A percentile compares a stretch with the other conserved stretches of the same genome.
phyloP scores from a whole-genome alignment of 371 early-diverging fungal genomes.

The Apophysomyces elegans region DNA sequence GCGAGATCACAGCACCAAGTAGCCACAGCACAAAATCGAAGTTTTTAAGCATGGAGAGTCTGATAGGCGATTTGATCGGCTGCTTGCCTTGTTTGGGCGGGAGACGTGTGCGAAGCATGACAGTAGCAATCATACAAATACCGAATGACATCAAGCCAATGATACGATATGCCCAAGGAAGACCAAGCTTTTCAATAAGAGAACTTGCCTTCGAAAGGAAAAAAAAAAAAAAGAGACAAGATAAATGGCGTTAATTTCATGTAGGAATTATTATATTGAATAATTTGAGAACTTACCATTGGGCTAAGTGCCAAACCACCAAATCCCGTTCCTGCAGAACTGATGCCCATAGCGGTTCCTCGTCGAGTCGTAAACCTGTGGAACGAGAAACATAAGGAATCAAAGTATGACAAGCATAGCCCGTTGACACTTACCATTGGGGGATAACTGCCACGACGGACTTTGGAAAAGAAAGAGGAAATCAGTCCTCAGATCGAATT shows the following conservation, averaged over 20 bases:
- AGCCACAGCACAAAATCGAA: conserved; percentile 36
- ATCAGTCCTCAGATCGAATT: background rate
- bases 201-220: conserved; percentile 34
- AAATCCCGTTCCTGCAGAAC: conserved; percentile 76
- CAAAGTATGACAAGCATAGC: conserved; percentile 37
- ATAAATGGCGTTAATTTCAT: too few relatives aligned
- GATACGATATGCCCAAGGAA: conserved; percentile 45
- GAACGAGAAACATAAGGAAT: conserved; percentile 41
- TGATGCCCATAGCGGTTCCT: conserved; percentile 67
- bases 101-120: conserved; percentile 38
- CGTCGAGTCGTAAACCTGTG: conserved; percentile 58
- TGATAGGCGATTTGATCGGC: conserved; percentile 31
- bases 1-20: conserved; percentile 33
- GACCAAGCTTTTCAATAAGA: conserved; percentile 33
- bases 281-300: conserved; percentile 26
- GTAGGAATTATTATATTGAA: too few relatives aligned
- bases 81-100: conserved; percentile 24
- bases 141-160: conserved; percentile 42
- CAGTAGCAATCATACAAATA: conserved; percentile 32
- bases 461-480: conserved; percentile 2
- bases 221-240: too few relatives aligned
- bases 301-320: conserved; percentile 64
- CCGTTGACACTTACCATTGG: conserved; percentile 40
- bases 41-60: conserved; percentile 28
- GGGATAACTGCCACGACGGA: conserved; percentile 42